Percentiles rank a stretch among this genome's conserved stretches.
phyloP scores from a whole-genome alignment of 305 asterid genomes.

The Petunia hybrid region DNA sequence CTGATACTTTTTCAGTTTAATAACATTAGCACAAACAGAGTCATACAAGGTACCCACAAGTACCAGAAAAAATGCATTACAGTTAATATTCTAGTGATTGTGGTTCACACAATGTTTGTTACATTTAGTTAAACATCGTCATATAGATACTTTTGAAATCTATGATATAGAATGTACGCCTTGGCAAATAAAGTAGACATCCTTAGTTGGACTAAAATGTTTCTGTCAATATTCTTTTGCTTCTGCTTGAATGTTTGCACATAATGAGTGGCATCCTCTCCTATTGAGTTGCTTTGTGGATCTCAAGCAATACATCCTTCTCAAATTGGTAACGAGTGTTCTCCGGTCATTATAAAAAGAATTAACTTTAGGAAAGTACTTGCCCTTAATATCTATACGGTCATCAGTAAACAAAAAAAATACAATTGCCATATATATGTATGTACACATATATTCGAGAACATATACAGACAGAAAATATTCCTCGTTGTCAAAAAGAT shows the following conservation, averaged over 20 bases:
- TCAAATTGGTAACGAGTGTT: conserved; percentile 4
- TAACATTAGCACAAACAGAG: no score
- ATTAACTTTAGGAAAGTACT: background rate
- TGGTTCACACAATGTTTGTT: no score
- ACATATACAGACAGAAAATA: conserved; percentile 6
- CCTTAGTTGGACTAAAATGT: background rate
- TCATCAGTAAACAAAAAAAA: background rate
- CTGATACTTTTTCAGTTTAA: no score
- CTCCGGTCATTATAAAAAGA: conserved; percentile 12
- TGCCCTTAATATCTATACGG: background rate
- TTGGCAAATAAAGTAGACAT: background rate
- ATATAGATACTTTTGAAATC: background rate
- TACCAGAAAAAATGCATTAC: no score
- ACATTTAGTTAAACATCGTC: background rate
- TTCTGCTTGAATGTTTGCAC: no score
- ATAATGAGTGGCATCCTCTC: background rate
- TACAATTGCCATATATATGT: background rate
- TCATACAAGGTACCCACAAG: no score
- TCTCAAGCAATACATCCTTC: no score
- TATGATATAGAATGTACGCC: background rate
- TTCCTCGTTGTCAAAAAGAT: conserved; percentile 4
- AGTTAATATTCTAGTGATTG: no score
- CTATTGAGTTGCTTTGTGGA: no score
- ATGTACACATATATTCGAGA: conserved; percentile 7
- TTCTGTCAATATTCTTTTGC: no score